Percentiles rank a stretch among this genome's conserved stretches.
Evolutionary conservation across 2,329 filamentous ascomycete species (phyloP).

Genomic region (Blumeria hordei): DNA sequence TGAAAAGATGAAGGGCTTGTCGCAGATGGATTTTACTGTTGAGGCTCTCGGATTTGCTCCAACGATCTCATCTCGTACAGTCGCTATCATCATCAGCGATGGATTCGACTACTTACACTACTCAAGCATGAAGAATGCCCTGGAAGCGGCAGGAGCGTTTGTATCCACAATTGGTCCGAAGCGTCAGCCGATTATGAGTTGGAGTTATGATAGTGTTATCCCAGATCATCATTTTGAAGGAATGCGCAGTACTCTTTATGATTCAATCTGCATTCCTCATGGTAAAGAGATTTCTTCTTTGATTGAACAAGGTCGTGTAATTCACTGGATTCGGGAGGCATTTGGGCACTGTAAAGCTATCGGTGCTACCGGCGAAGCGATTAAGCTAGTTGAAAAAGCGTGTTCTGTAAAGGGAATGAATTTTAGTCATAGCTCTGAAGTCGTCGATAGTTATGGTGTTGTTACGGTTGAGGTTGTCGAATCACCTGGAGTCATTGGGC

Average conservation of each 20-base stretch:
- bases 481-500: slow-evolving; percentile 29
- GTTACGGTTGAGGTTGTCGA: slow-evolving; percentile 33
- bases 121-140: slow-evolving; percentile 35
- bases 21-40: slow-evolving; percentile 43
- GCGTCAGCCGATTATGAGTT: slow-evolving; percentile 33
- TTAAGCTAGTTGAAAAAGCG: slow-evolving; percentile 31
- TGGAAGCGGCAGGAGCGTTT: slow-evolving; percentile 37
- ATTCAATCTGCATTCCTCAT: slow-evolving; percentile 54
- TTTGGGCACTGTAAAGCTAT: slow-evolving; percentile 67
- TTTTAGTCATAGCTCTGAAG: slow-evolving; percentile 17
- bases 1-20: slow-evolving; percentile 39
- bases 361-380: slow-evolving; percentile 48
- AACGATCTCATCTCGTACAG: slow-evolving; percentile 44
- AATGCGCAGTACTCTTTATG: slow-evolving; percentile 59
- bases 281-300: slow-evolving; percentile 40
- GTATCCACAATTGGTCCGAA: slow-evolving; percentile 50
- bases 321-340: slow-evolving; percentile 57
- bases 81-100: slow-evolving; percentile 56
- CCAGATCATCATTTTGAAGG: slow-evolving; percentile 64
- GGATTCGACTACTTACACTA: slow-evolving; percentile 48
- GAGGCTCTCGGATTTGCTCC: slow-evolving; percentile 21
- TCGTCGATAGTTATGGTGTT: slow-evolving; percentile 51
- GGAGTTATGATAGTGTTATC: slow-evolving; percentile 24
- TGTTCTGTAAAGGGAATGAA: slow-evolving; percentile 22
- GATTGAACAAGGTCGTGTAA: slow-evolving; percentile 41